Percentiles rank a stretch among this genome's conserved stretches.
Conservation (phyloP, 345 rosid genomes). For the Alliaria petiolata region DNA sequence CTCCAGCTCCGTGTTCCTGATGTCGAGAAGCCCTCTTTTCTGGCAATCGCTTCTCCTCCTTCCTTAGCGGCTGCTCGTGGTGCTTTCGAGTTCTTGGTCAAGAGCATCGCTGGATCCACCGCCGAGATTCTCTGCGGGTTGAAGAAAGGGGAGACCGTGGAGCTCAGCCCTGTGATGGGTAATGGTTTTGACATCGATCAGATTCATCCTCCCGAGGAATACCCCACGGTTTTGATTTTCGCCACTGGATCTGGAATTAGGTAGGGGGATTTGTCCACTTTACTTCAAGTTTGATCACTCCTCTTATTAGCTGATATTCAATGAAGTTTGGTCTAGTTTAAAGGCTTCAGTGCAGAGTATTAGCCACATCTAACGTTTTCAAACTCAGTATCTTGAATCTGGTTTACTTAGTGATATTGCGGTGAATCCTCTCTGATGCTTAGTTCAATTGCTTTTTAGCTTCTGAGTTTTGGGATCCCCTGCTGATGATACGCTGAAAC, state of each 20-base stretch:
- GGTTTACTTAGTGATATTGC: not conserved
- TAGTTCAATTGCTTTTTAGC: not conserved
- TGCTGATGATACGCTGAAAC: not conserved
- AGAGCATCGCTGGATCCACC: conserved; percentile 80
- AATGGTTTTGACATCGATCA: conserved; percentile 61
- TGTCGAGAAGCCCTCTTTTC: conserved; percentile 62
- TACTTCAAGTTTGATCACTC: not conserved
- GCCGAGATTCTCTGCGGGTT: conserved; percentile 84
- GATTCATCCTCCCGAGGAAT: conserved; percentile 66
- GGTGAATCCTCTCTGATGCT: too few species aligned
- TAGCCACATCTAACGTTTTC: not conserved
- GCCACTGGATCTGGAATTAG: conserved; percentile 98
- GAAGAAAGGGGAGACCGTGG: conserved; percentile 78
- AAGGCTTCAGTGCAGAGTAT: conserved; percentile 1
- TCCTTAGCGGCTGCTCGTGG: conserved; percentile 50
- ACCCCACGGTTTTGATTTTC: conserved; percentile 68
- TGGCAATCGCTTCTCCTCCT: conserved; percentile 91
- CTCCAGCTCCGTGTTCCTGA: conserved; percentile 80
- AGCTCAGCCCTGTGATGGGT: conserved; percentile 76
- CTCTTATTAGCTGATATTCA: not conserved
- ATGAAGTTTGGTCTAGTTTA: not conserved
- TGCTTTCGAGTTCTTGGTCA: conserved; percentile 79
- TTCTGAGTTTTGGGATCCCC: not conserved
- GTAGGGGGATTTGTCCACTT: conserved; percentile 27
- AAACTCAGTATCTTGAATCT: not conserved